phyloP scores from a whole-genome alignment of 257 asterid species.

The Forsythia viridissima region DNA sequence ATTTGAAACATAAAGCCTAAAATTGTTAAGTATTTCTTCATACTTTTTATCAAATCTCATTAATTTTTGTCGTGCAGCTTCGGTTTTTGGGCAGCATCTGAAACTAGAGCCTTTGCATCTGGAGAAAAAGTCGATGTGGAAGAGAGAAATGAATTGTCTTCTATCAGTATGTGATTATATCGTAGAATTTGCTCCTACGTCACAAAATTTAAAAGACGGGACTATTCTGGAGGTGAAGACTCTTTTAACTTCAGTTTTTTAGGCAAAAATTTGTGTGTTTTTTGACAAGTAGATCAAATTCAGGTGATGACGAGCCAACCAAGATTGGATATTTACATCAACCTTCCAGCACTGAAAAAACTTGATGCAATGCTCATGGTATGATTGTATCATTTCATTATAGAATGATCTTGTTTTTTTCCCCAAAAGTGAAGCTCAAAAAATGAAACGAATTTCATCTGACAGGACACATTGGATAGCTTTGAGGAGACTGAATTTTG shows the following conservation, averaged over 20 bases:
- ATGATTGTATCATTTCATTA: constrained; percentile 15
- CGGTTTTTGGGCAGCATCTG: constrained; percentile 78
- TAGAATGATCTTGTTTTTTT: not conserved
- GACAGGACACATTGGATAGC: constrained; percentile 76
- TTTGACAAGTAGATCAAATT: constrained; percentile 13
- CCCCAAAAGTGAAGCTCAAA: not conserved
- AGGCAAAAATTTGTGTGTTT: not conserved
- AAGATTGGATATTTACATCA: constrained; percentile 74
- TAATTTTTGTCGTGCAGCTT: constrained; percentile 50
- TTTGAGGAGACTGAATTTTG: constrained; percentile 78
- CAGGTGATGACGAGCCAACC: constrained; percentile 82
- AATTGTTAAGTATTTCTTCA: not conserved
- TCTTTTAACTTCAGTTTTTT: not conserved
- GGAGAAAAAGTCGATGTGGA: constrained; percentile 80
- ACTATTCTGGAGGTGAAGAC: constrained; percentile 60
- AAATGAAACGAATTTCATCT: not conserved
- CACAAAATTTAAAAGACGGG: constrained; percentile 62
- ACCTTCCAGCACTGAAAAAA: constrained; percentile 78
- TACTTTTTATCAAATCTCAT: not conserved
- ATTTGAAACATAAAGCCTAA: not conserved
- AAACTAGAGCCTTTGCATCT: constrained; percentile 69
- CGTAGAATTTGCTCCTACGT: constrained; percentile 58
- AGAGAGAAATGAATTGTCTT: constrained; percentile 82
- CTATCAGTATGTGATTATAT: constrained; percentile 77
- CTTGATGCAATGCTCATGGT: constrained; percentile 88